Base-by-base conservation (phyloP, 2,329 filamentous ascomycete genomes). In the Colletotrichum cordylinicola region DNA sequence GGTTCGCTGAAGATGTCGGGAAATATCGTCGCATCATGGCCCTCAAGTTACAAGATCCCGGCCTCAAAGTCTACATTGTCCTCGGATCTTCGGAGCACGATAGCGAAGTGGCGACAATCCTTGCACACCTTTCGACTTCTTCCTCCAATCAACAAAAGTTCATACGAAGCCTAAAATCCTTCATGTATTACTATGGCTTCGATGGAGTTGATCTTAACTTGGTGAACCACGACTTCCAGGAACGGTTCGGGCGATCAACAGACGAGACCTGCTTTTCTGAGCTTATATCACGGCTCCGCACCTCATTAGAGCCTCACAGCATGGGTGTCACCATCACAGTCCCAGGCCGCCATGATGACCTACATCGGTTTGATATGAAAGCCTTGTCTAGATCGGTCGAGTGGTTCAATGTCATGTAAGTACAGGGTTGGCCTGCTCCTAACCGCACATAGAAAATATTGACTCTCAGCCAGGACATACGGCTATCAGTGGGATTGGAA, bases 181-280 rank as follows among this genome's bases (percentile, higher is more conserved):
- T 90, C 77, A 81, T 89, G 78, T 39, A 78, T 1, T 83, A 80
- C 12, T 88, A 87, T 77, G 81, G 80, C 2, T 87, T 89, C 65
- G 84, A 87, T 76, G 87, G 86, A 3, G 80, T 88, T 4, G 87
- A 89, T 67, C 77, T 89, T 18, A 85, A 89, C 75, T 89, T 87
- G 87, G 61, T 80, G 48, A 81, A 81, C 60, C 82, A 80, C 1
- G 79, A 62, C 1, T 85, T 85, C 6, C 79, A 82, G 27, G 84
- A 86, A 27, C 81, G 86, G 6, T 78, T 79, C 12, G 88, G 88
- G 2, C 76, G 73, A 0, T 39, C 79, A 0, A 81, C 79, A 2
- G 87, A 89, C 65, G 81, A 76, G 55, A 72, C 71, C 0, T 85
- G 87, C 70, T 83, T 81, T 56, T 78, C 80, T 8, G 67, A 21